Percentiles rank a stretch among this genome's conserved stretches.
Conservation (phyloP, 2,329 filamentous ascomycete species). For the Penicillium palitans region DNA sequence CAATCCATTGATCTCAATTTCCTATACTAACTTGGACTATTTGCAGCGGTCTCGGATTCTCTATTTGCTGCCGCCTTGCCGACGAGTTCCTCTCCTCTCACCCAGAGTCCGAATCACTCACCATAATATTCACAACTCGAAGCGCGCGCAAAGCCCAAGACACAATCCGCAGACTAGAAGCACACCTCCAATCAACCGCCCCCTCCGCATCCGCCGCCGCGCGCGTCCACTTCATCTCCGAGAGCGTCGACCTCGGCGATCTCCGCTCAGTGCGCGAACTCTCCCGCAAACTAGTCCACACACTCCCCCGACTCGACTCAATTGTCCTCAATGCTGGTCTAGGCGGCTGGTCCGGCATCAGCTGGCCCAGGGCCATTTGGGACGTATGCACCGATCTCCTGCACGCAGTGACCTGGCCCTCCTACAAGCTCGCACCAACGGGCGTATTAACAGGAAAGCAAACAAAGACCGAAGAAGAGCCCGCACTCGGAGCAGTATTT, state of each 20-base stretch:
- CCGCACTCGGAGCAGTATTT: conserved; percentile 76
- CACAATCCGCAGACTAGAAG: conserved; percentile 65
- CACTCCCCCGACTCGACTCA: conserved; percentile 70
- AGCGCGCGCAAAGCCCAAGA: conserved; percentile 70
- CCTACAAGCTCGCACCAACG: conserved; percentile 66
- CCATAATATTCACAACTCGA: conserved; percentile 82
- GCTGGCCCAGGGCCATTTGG: conserved; percentile 65
- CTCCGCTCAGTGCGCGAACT: conserved; percentile 58
- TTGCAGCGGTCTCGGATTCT: conserved; percentile 78
- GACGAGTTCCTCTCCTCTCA: conserved; percentile 80
- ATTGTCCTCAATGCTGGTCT: conserved; percentile 86
- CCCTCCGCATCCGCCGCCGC: conserved; percentile 42
- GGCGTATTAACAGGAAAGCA: conserved; percentile 59
- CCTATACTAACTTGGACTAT: conserved; percentile 13
- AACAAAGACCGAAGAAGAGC: conserved; percentile 46
- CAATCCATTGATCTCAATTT: not conserved
- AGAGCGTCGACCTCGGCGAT: conserved; percentile 59
- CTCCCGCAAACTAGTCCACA: conserved; percentile 49
- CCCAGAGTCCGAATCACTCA: conserved; percentile 66
- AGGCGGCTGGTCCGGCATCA: conserved; percentile 78
- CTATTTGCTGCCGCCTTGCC: conserved; percentile 79
- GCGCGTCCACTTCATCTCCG: conserved; percentile 55
- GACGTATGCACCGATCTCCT: conserved; percentile 61
- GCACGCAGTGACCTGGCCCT: conserved; percentile 72
- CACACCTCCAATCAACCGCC: conserved; percentile 56